Percentiles rank a stretch among this genome's conserved stretches.
Conservation (phyloP, 2,329 filamentous ascomycete species). For the Aspergillus ochraceus region DNA sequence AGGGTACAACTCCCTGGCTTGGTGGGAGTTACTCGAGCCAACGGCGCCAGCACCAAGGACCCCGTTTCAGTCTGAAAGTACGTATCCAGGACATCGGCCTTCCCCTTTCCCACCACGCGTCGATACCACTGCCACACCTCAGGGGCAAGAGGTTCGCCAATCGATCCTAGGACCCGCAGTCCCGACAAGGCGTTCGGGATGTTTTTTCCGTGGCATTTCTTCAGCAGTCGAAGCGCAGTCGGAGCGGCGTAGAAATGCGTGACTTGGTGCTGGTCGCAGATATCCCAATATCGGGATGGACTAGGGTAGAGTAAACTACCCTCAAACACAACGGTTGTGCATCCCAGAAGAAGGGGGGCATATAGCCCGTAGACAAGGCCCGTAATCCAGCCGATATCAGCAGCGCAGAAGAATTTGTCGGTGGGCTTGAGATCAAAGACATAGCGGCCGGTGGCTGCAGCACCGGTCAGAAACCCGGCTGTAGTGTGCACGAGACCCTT, state of each 20-base stretch:
- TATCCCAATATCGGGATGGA: constrained; percentile 96
- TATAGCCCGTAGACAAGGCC: too few species aligned
- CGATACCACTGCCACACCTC: constrained; percentile 99
- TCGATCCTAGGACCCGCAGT: constrained; percentile 81
- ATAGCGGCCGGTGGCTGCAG: too few species aligned
- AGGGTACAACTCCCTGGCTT: constrained; percentile 91
- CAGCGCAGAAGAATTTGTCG: too few species aligned
- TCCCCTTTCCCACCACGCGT: constrained; percentile 82
- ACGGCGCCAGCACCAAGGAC: constrained; percentile 85
- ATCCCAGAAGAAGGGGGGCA: too few species aligned
- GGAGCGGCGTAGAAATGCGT: constrained; percentile 97
- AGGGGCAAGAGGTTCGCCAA: constrained; percentile 90
- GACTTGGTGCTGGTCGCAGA: constrained; percentile 84
- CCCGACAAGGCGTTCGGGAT: constrained; percentile 46
- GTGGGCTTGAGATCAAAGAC: too few species aligned
- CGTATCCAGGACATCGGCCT: constrained; percentile 87
- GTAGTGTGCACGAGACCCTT: too few species aligned
- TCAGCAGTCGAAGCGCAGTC: constrained; percentile 84
- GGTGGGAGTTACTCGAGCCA: constrained; percentile 85
- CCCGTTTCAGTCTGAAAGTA: constrained; percentile 99
- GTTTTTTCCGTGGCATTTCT: constrained; percentile 92
- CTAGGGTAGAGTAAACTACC: constrained; percentile 54
- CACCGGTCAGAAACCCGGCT: too few species aligned
- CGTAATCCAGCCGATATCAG: too few species aligned
- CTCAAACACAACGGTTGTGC: too few species aligned